Conservation (phyloP, 1,139 yeast species). For the Citeromyces siamensis region DNA sequence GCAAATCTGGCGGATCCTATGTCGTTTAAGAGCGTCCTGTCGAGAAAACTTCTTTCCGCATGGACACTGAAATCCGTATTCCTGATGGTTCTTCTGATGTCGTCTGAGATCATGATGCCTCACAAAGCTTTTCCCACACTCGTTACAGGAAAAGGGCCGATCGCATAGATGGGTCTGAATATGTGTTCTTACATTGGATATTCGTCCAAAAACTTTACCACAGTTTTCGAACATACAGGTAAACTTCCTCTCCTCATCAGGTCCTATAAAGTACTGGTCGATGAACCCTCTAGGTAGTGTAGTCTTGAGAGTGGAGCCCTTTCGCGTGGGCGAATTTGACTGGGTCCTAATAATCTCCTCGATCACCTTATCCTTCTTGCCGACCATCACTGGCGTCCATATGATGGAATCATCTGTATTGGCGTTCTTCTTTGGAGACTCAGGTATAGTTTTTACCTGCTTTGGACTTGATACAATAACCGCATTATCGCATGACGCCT, state of each 20-base stretch:
- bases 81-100: constrained; percentile 81
- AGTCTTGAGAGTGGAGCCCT: constrained; percentile 46
- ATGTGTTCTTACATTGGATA: constrained; percentile 93
- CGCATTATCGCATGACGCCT: neutral
- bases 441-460: neutral
- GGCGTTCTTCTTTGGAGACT: neutral
- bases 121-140: constrained; percentile 55
- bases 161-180: constrained; percentile 95
- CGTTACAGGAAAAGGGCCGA: constrained; percentile 67
- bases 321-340: constrained; percentile 19
- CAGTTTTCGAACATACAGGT: constrained; percentile 72
- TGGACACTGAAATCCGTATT: constrained; percentile 63
- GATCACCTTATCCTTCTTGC: constrained; percentile 23
- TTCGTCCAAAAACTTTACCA: constrained; percentile 72
- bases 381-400: constrained; percentile 41
- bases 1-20: constrained; percentile 69
- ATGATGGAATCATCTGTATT: constrained; percentile 4
- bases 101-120: constrained; percentile 89
- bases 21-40: constrained; percentile 80
- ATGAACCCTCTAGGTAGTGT: constrained; percentile 84
- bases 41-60: constrained; percentile 92
- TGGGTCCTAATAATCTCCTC: constrained; percentile 17
- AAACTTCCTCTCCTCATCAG: constrained; percentile 55
- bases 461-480: neutral
- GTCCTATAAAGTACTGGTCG: constrained; percentile 75